A percentile compares a stretch with the other conserved stretches of the same genome.
phyloP scores from a whole-genome alignment of 2,329 filamentous ascomycete genomes.

The Neopestalotiopsis sp. region DNA sequence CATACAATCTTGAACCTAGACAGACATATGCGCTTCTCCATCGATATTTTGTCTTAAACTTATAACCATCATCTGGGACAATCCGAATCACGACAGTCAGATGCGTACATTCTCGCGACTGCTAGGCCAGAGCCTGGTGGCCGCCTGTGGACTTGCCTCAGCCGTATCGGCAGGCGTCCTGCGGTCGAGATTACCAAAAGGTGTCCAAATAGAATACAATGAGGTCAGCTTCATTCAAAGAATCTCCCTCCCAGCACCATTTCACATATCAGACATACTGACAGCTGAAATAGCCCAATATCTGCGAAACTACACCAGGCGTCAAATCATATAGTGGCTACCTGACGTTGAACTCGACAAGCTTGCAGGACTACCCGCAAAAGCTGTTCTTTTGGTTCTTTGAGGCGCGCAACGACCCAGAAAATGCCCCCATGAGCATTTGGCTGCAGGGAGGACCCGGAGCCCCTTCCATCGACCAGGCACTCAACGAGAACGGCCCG shows the following conservation, averaged over 20 bases:
- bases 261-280: neutral
- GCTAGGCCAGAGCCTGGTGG: slow-evolving; percentile 10
- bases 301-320: slow-evolving; percentile 57
- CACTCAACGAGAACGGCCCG: slow-evolving; percentile 57
- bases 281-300: slow-evolving; percentile 50
- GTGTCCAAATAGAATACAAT: slow-evolving; percentile 56
- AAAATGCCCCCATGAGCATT: slow-evolving; percentile 49
- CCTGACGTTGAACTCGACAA: slow-evolving; percentile 53
- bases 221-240: slow-evolving; percentile 36
- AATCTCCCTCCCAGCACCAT: neutral
- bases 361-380: slow-evolving; percentile 49
- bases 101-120: slow-evolving; percentile 6
- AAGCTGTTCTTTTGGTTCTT: slow-evolving; percentile 54
- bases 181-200: slow-evolving; percentile 15
- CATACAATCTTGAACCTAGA: neutral
- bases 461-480: slow-evolving; percentile 56
- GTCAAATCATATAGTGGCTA: slow-evolving; percentile 68
- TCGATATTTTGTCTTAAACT: neutral
- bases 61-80: neutral
- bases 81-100: neutral
- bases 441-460: slow-evolving; percentile 67
- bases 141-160: neutral
- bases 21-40: neutral
- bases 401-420: slow-evolving; percentile 32
- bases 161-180: slow-evolving; percentile 11